phyloP scores from a whole-genome alignment of 306 rosid species.

The Medicago truncatula region MtrunA17r5.0-ANR NC_053048.1:8936501-8937000 shows the following conservation, averaged over 20 bases:
- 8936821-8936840: no score
- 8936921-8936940: slow-evolving; percentile 60
- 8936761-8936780: background rate
- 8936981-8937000: slow-evolving; percentile 39
- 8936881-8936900: slow-evolving; percentile 62
- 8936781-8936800: no score
- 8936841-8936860: slow-evolving; percentile 44
- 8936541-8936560: no score
- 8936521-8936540: no score
- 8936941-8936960: slow-evolving; percentile 64
- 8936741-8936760: no score
- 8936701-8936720: no score
- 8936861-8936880: slow-evolving; percentile 65
- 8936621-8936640: no score
- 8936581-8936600: background rate
- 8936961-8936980: slow-evolving; percentile 51
- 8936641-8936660: slow-evolving; percentile 47
- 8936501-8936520: background rate
- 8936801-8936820: no score
- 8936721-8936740: no score
- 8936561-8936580: no score
- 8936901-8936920: slow-evolving; percentile 77
- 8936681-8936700: no score
- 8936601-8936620: no score
- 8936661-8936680: slow-evolving; percentile 45